Conservation (phyloP, 2,329 filamentous ascomycete genomes). For the Arthrobotrys sphaeroides region DNA sequence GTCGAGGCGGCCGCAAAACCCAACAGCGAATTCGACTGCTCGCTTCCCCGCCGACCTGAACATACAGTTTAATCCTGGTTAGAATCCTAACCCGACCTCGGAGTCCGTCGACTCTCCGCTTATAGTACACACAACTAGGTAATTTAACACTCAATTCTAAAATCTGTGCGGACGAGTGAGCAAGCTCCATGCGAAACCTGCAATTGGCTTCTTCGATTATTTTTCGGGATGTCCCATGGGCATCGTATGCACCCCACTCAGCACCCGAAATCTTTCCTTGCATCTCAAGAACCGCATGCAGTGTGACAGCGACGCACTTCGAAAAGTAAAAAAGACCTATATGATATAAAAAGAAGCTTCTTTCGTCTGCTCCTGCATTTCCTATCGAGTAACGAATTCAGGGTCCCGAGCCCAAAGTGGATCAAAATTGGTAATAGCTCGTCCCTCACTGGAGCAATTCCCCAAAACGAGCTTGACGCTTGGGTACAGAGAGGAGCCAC, state of each 20-base stretch:
- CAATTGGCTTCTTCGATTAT: background rate
- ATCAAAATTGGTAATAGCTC: constrained; percentile 51
- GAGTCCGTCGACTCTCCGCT: constrained; percentile 32
- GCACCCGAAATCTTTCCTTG: constrained; percentile 38
- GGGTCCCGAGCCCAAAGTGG: constrained; percentile 29
- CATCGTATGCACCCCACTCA: constrained; percentile 39
- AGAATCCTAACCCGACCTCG: constrained; percentile 38
- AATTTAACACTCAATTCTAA: background rate
- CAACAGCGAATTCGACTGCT: too few relatives aligned
- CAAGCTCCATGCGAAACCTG: background rate
- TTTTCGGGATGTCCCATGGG: background rate
- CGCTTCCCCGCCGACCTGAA: too few relatives aligned
- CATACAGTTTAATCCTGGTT: too few relatives aligned
- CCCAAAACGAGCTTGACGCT: background rate
- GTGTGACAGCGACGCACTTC: constrained; percentile 20
- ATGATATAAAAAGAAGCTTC: constrained; percentile 37
- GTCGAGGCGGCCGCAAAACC: too few relatives aligned
- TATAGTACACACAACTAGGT: background rate
- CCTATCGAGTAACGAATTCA: constrained; percentile 46
- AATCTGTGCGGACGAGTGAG: background rate
- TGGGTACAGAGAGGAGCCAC: background rate
- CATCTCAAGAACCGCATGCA: constrained; percentile 29
- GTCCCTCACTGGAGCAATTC: constrained; percentile 34
- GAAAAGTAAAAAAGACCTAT: constrained; percentile 6
- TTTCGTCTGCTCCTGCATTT: constrained; percentile 26